Evolutionary conservation across 257 asterid species (phyloP).

Genomic region (Przewalskia tangutica): DNA sequence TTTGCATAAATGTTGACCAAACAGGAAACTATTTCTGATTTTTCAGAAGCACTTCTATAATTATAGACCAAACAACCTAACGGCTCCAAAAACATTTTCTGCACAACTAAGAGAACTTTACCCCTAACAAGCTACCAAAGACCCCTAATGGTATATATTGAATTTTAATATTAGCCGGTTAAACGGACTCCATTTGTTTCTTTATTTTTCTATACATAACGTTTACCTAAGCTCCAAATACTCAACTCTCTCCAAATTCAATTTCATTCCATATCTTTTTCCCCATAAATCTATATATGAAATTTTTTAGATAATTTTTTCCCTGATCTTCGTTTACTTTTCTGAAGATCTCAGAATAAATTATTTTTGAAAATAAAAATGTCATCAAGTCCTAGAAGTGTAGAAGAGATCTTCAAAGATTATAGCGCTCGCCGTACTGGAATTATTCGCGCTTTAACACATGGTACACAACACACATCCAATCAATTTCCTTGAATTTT

Average conservation of each 20-base stretch:
- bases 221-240: conserved; percentile 1
- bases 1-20: no score
- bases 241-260: not conserved
- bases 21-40: no score
- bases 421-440: conserved; percentile 77
- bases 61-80: no score
- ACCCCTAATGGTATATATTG: no score
- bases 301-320: not conserved
- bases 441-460: conserved; percentile 75
- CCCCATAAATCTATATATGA: not conserved
- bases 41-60: no score
- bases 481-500: no score
- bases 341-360: conserved; percentile 12
- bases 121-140: no score
- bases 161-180: no score
- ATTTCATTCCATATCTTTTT: not conserved
- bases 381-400: conserved; percentile 86
- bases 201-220: not conserved
- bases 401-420: conserved; percentile 97
- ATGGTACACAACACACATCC: conserved; percentile 27
- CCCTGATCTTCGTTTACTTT: conserved; percentile 22
- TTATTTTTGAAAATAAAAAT: conserved; percentile 3
- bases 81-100: no score
- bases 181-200: no score
- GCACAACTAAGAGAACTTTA: no score